Evolutionary conservation across 768 basidiomycete species (phyloP).

Genomic region (Coprinellus micaceus): DNA sequence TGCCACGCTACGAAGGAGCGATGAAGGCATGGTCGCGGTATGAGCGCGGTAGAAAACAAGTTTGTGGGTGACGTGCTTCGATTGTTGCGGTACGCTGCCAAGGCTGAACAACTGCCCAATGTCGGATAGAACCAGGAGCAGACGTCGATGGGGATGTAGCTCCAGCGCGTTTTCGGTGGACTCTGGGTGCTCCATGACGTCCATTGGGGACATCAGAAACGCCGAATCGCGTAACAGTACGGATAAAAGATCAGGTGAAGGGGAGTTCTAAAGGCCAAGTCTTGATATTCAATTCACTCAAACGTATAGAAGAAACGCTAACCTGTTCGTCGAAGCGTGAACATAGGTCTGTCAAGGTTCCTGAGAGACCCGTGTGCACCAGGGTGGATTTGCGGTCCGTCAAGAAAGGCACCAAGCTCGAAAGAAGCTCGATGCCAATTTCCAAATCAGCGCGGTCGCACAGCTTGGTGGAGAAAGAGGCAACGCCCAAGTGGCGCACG

Average conservation of each 20-base stretch:
- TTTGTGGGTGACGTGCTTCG: constrained; percentile 52
- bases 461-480: constrained; percentile 47
- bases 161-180: constrained; percentile 17
- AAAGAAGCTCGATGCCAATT: constrained; percentile 47
- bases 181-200: constrained; percentile 23
- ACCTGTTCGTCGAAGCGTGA: constrained; percentile 55
- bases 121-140: constrained; percentile 56
- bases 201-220: constrained; percentile 48
- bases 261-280: constrained; percentile 25
- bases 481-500: constrained; percentile 58
- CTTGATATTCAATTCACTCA: constrained; percentile 6
- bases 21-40: constrained; percentile 44
- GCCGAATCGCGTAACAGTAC: constrained; percentile 57
- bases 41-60: constrained; percentile 69
- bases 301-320: constrained; percentile 16
- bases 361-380: constrained; percentile 47
- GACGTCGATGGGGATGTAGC: constrained; percentile 36
- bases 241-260: constrained; percentile 41
- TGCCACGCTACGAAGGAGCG: constrained; percentile 36
- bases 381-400: constrained; percentile 54
- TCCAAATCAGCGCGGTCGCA: constrained; percentile 39
- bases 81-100: constrained; percentile 1
- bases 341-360: constrained; percentile 61
- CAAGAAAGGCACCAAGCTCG: constrained; percentile 62
- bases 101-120: constrained; percentile 37